Base-by-base conservation (phyloP, 2,329 filamentous ascomycete genomes). In the Sclerotinia borealis region DNA sequence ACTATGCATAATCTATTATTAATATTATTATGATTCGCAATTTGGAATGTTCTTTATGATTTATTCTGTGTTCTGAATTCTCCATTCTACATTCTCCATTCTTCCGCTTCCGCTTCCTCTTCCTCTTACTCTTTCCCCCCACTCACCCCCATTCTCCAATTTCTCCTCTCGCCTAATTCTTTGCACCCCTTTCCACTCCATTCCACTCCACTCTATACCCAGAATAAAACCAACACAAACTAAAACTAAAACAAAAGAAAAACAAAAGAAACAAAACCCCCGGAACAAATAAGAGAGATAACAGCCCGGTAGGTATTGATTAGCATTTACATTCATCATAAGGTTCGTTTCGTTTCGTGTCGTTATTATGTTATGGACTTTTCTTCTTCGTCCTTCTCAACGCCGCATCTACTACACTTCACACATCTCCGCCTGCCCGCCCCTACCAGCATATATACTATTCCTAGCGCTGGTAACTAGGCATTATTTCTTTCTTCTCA, bases 361-460 rank as follows among this genome's bases (percentile, higher is more conserved):
- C 52, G 25, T 55, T 22, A 43, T 43, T 43, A 41, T 39, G 39
- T 31, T 31, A 22, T 29, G 19, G 19, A 43, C 41, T 22, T 43
- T 43, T 19, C 41, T 4, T 43, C 8, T 3, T 11, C n/a, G 10
- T 22, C n/a, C n/a, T 43, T 43, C 10, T 19, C 9, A 47, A 47
- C 41, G n/a, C 19, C 41, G 22, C 22, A 43, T 9, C 41, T 22
- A 47, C 43, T 19, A 1, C 31, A 37, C 59, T 29, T 7, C 9
- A 49, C 47, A 39, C 39, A 55, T 45, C 17, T 50, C 41, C 29
- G 37, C 43, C n/a, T n/a, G n/a, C n/a, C n/a, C n/a, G n/a, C n/a
- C n/a, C n/a, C n/a, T n/a, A n/a, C n/a, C 66, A 63, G 41, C 49
- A 47, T 48, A 31, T 47, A 19, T 59, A 59, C 56, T n/a, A 59